Conservation (phyloP, 2,329 filamentous ascomycete species). For the Cladophialophora exuberans region DNA sequence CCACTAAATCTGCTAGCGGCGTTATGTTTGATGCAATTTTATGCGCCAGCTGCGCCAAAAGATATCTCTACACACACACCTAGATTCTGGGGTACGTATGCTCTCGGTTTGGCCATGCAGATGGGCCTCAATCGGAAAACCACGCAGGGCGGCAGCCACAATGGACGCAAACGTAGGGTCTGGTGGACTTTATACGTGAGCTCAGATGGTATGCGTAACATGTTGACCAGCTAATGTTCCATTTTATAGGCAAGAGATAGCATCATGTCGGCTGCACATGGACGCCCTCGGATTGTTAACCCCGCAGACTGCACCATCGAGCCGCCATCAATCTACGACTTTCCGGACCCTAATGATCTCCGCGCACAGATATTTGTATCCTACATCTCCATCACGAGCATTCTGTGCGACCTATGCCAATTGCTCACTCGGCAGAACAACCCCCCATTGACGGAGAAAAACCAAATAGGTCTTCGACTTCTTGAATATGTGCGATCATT, state of each 20-base stretch:
- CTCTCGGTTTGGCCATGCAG: slow-evolving; percentile 21
- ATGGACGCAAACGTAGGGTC: slow-evolving; percentile 14
- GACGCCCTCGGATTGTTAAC: slow-evolving; percentile 20
- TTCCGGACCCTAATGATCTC: slow-evolving; percentile 13
- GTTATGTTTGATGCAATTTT: slow-evolving; percentile 22
- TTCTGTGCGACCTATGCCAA: slow-evolving; percentile 20
- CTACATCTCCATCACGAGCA: slow-evolving; percentile 17
- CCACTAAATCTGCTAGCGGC: slow-evolving; percentile 19
- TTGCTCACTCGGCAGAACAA: slow-evolving; percentile 13
- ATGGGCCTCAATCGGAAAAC: slow-evolving; percentile 21
- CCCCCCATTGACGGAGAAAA: slow-evolving; percentile 5
- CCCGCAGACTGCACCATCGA: slow-evolving; percentile 16
- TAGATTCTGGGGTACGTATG: slow-evolving; percentile 21
- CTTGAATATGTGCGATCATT: slow-evolving; percentile 11
- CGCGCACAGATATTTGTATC: slow-evolving; percentile 24
- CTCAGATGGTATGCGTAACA: not conserved
- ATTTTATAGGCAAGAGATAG: slow-evolving; percentile 16
- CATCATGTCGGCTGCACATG: slow-evolving; percentile 21
- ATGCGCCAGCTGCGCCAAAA: slow-evolving; percentile 19
- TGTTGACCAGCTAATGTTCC: not conserved
- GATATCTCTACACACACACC: slow-evolving; percentile 22
- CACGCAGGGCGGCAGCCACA: not conserved
- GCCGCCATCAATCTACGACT: slow-evolving; percentile 19
- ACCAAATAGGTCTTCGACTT: slow-evolving; percentile 12
- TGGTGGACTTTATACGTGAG: slow-evolving; percentile 24